phyloP scores from a whole-genome alignment of 805 yeast genomes.

The Allodekkera sacchari region DNA sequence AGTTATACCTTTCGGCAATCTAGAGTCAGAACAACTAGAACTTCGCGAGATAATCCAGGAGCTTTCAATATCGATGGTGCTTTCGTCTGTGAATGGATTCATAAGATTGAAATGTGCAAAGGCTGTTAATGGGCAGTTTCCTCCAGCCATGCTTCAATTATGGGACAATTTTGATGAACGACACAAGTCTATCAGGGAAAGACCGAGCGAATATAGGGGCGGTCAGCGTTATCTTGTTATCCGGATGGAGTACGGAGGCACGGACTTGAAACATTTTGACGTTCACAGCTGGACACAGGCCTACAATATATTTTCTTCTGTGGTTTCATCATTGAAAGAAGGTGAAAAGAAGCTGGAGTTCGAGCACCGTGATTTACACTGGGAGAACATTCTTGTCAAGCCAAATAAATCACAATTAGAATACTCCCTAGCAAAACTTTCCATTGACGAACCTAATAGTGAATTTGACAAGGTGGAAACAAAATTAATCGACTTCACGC shows the following conservation, averaged over 20 bases:
- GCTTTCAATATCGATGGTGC: constrained; percentile 31
- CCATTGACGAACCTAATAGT: too few relatives aligned
- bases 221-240: constrained; percentile 29
- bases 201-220: constrained; percentile 30
- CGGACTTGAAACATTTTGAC: constrained; percentile 35
- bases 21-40: constrained; percentile 31
- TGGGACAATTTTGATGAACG: neutral
- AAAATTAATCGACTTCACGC: constrained; percentile 49
- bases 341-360: constrained; percentile 47
- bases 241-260: constrained; percentile 33
- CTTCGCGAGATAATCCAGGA: constrained; percentile 38
- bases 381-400: constrained; percentile 53
- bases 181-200: constrained; percentile 13
- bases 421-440: too few relatives aligned
- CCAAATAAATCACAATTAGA: constrained; percentile 4
- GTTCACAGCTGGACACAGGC: constrained; percentile 32
- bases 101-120: constrained; percentile 33
- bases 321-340: constrained; percentile 37
- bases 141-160: constrained; percentile 3
- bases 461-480: constrained; percentile 20
- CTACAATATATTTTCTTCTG: constrained; percentile 42
- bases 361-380: constrained; percentile 66
- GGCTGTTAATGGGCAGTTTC: constrained; percentile 35
- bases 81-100: constrained; percentile 36
- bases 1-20: constrained; percentile 44